A percentile compares a stretch with the other conserved stretches of the same genome.
Evolutionary conservation across 352 stramenopile genomes (phyloP).

Genomic region (Pythium monospermum): DNA sequence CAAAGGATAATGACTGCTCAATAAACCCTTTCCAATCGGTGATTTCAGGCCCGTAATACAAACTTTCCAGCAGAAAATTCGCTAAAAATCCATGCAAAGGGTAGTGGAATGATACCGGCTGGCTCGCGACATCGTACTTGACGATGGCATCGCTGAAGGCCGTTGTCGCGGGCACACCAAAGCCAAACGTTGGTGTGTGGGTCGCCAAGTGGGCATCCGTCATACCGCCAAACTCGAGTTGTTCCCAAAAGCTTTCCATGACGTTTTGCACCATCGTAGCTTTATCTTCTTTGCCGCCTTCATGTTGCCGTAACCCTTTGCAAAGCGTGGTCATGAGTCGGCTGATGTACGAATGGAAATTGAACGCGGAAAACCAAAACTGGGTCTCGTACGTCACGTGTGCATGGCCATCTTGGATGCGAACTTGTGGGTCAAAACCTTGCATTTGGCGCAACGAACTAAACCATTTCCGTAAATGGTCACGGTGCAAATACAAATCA

Average conservation of each 20-base stretch:
- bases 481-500: conserved; percentile 41
- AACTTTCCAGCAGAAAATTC: conserved; percentile 72
- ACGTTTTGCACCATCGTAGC: conserved; percentile 66
- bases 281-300: conserved; percentile 34
- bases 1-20: conserved; percentile 35
- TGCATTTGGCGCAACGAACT: conserved; percentile 67
- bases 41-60: conserved; percentile 52
- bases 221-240: conserved; percentile 48
- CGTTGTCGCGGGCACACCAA: conserved; percentile 48
- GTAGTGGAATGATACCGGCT: conserved; percentile 88
- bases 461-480: conserved; percentile 73
- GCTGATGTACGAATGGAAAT: conserved; percentile 74
- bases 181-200: conserved; percentile 57
- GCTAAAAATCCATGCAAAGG: conserved; percentile 83
- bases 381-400: conserved; percentile 96
- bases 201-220: conserved; percentile 39
- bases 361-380: conserved; percentile 92
- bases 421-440: conserved; percentile 68
- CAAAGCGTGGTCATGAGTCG: conserved; percentile 56
- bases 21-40: conserved; percentile 47
- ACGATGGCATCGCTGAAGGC: conserved; percentile 43
- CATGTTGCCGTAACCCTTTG: conserved; percentile 58
- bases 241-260: conserved; percentile 65
- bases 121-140: conserved; percentile 67
- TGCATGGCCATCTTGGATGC: conserved; percentile 65